These are phyloP conservation scores for Chytriomyces hyalinus DNA, from an alignment of 192 early-diverging fungal species.

Conservation along the genomic window DNA sequence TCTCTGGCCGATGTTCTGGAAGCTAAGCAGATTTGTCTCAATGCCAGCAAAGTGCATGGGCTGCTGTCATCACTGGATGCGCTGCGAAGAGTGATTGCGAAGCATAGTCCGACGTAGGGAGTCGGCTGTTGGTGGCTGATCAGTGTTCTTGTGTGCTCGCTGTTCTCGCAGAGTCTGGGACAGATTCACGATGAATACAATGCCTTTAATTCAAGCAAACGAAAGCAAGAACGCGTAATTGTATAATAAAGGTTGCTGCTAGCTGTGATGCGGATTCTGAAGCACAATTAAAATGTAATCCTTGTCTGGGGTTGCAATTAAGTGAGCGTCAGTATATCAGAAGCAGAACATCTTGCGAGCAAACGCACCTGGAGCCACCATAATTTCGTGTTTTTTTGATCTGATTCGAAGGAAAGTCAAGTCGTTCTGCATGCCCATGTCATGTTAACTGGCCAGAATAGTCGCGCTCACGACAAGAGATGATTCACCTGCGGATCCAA, in stretches of 20 bases:
- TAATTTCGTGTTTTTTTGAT: slow-evolving; percentile 95
- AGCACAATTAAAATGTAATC: slow-evolving; percentile 85
- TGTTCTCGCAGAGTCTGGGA: too few relatives aligned
- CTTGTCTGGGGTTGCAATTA: slow-evolving; percentile 58
- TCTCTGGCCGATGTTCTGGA: not conserved
- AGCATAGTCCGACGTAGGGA: not conserved
- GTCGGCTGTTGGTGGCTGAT: too few relatives aligned
- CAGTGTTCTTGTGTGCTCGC: too few relatives aligned
- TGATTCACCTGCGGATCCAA: slow-evolving; percentile 80
- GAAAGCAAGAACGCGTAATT: too few relatives aligned
- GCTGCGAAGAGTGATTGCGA: not conserved
- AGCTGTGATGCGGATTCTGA: slow-evolving; percentile 68
- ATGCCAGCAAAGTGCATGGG: not conserved
- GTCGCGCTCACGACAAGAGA: not conserved
- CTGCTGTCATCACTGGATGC: slow-evolving; percentile 1
- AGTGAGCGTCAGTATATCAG: not conserved
- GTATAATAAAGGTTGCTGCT: not conserved
- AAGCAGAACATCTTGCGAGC: not conserved
- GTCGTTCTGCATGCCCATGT: slow-evolving; percentile 70
- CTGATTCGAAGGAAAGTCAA: slow-evolving; percentile 91
- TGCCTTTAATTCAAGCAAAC: too few relatives aligned
- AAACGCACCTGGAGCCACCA: slow-evolving; percentile 83
- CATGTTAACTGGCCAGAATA: too few relatives aligned
- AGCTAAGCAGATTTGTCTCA: not conserved
- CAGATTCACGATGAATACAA: too few relatives aligned